Evolutionary conservation across 257 asterid species (phyloP).

Genomic region (Solanum corneliomulleri): DNA sequence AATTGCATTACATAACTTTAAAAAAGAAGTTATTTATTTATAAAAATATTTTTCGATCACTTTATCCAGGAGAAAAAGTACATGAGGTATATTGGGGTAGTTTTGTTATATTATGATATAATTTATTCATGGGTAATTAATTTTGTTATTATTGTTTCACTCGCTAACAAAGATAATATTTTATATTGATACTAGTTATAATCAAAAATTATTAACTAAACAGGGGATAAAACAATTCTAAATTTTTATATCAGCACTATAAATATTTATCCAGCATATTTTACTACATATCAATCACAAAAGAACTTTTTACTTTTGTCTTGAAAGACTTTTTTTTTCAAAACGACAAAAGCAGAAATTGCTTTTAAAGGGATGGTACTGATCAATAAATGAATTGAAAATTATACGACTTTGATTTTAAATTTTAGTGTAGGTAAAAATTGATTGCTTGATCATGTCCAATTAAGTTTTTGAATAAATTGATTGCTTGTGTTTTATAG

Average conservation of each 20-base stretch:
- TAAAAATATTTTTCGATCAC: not conserved
- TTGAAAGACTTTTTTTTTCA: not conserved
- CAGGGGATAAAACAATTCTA: not conserved
- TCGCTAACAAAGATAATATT: not conserved
- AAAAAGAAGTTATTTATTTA: not conserved
- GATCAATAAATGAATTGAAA: not conserved
- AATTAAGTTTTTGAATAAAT: too few species aligned
- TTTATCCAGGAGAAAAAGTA: not conserved
- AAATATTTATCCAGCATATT: not conserved
- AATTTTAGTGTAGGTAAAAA: not conserved
- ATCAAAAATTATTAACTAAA: not conserved
- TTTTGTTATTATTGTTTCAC: not conserved
- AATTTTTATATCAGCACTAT: not conserved
- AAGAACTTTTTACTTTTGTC: not conserved
- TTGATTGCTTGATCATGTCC: too few species aligned
- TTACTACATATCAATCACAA: not conserved
- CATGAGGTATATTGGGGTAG: not conserved
- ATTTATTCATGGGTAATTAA: not conserved
- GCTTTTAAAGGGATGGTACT: accelerated
- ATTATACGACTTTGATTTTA: accelerated
- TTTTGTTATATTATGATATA: not conserved
- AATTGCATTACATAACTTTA: not conserved
- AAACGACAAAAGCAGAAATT: not conserved
- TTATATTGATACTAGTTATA: not conserved
- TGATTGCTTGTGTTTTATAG: too few species aligned